Conservation (phyloP, 331 rosid genomes). For the Rhamnella rubrinervis region DNA sequence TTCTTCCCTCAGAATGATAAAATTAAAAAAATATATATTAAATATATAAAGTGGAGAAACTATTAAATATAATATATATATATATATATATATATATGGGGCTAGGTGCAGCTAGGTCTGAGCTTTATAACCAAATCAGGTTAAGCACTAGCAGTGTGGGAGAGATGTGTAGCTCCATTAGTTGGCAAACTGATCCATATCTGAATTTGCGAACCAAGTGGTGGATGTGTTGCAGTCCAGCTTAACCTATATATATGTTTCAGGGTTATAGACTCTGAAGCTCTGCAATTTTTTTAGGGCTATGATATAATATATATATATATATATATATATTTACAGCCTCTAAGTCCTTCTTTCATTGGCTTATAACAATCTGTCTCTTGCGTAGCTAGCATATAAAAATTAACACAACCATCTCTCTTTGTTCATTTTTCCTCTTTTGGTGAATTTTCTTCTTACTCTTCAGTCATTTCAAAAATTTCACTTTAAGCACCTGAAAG, state of each 20-base stretch:
- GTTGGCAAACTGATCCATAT: constrained; percentile 15
- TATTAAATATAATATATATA: background rate
- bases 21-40: too few relatives aligned
- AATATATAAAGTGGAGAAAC: too few relatives aligned
- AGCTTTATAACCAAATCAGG: constrained; percentile 28
- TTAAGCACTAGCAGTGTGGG: constrained; percentile 20
- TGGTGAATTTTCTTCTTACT: background rate
- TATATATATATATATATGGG: too few relatives aligned
- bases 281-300: background rate
- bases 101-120: constrained; percentile 23
- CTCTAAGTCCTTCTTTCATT: constrained; percentile 23
- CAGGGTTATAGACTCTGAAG: background rate
- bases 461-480: constrained; percentile 34
- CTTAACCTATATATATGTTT: constrained; percentile 16
- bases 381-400: constrained; percentile 16
- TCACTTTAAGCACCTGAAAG: constrained; percentile 45
- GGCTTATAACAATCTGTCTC: constrained; percentile 24
- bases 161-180: constrained; percentile 22
- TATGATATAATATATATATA: background rate
- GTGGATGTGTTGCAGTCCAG: constrained; percentile 28
- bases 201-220: background rate
- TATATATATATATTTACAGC: too few relatives aligned
- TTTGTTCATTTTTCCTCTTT: background rate
- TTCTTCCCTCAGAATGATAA: too few relatives aligned
- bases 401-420: background rate